phyloP scores from a whole-genome alignment of 192 early-diverging fungal genomes.

The Coemansia sp. region DNA sequence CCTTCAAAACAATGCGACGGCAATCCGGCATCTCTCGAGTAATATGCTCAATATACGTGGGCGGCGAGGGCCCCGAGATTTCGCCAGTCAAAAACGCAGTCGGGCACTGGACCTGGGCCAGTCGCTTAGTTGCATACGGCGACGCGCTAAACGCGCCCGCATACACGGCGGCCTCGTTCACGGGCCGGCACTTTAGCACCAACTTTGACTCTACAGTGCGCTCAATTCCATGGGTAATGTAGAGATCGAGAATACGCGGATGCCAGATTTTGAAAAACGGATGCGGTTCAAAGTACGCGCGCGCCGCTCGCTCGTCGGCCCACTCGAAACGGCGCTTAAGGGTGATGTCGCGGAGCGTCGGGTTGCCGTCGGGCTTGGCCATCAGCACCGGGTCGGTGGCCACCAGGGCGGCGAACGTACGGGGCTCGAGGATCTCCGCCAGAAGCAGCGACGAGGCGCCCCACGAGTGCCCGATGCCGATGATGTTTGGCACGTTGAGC shows the following conservation, averaged over 20 bases:
- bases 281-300: conserved; percentile 30
- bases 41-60: conserved; percentile 10
- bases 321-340: conserved; percentile 21
- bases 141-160: conserved; percentile 14
- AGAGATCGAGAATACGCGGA: conserved; percentile 19
- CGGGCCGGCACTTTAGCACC: conserved; percentile 39
- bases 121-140: conserved; percentile 4
- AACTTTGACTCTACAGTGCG: not conserved
- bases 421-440: conserved; percentile 25
- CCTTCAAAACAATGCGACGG: conserved; percentile 22
- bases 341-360: conserved; percentile 4
- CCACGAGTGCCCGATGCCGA: conserved; percentile 51
- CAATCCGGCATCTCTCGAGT: conserved; percentile 14
- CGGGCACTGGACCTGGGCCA: conserved; percentile 28
- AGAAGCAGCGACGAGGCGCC: conserved; percentile 41
- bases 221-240: conserved; percentile 32
- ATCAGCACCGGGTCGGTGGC: conserved; percentile 36
- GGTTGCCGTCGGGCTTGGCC: not conserved
- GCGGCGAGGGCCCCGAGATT: conserved; percentile 10
- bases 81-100: conserved; percentile 34
- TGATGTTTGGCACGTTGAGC: conserved; percentile 9
- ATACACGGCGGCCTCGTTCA: conserved; percentile 26
- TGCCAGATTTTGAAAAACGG: conserved; percentile 37
- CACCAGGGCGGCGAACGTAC: conserved; percentile 23
- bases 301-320: conserved; percentile 3